These are phyloP conservation scores for Pseudogymnoascus sp. DNA, from an alignment of 2,329 filamentous ascomycete species.

Conservation along the genomic window DNA sequence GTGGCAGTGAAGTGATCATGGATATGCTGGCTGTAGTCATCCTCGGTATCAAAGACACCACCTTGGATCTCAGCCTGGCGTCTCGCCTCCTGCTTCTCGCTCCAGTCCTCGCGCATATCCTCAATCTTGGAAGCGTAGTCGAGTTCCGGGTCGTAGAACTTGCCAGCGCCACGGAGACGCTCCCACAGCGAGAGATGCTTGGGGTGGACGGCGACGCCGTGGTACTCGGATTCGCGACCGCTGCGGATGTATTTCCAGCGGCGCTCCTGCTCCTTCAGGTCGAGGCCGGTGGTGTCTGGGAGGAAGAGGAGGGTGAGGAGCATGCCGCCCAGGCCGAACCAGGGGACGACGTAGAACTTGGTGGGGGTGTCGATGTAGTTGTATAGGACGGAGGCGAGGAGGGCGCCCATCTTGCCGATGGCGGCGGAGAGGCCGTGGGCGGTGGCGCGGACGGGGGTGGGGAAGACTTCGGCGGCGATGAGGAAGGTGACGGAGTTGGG, in stretches of 20 bases:
- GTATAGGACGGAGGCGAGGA: slow-evolving; percentile 82
- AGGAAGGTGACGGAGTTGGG: slow-evolving; percentile 96
- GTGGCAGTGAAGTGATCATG: slow-evolving; percentile 20
- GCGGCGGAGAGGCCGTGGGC: slow-evolving; percentile 92
- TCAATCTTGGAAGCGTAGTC: slow-evolving; percentile 80
- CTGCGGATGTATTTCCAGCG: slow-evolving; percentile 81
- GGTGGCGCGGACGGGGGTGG: slow-evolving; percentile 83
- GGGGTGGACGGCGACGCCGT: slow-evolving; percentile 85
- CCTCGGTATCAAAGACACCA: slow-evolving; percentile 10
- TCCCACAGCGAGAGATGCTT: slow-evolving; percentile 86
- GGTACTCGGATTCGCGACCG: slow-evolving; percentile 74
- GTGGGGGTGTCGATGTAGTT: slow-evolving; percentile 82
- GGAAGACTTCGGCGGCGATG: slow-evolving; percentile 89
- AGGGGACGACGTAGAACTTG: slow-evolving; percentile 88
- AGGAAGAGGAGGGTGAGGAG: slow-evolving; percentile 77
- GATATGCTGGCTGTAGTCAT: slow-evolving; percentile 21
- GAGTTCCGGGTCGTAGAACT: slow-evolving; percentile 72
- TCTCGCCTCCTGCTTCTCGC: slow-evolving; percentile 39
- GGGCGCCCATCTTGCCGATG: slow-evolving; percentile 78
- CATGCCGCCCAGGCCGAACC: slow-evolving; percentile 87
- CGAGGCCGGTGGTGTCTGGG: slow-evolving; percentile 89
- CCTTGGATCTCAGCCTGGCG: slow-evolving; percentile 25
- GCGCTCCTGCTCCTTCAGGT: slow-evolving; percentile 94
- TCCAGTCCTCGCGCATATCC: slow-evolving; percentile 66
- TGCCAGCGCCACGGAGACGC: slow-evolving; percentile 67